Base-by-base conservation (phyloP, 1,139 yeast species). In the Zygoascus hellenicus region DNA sequence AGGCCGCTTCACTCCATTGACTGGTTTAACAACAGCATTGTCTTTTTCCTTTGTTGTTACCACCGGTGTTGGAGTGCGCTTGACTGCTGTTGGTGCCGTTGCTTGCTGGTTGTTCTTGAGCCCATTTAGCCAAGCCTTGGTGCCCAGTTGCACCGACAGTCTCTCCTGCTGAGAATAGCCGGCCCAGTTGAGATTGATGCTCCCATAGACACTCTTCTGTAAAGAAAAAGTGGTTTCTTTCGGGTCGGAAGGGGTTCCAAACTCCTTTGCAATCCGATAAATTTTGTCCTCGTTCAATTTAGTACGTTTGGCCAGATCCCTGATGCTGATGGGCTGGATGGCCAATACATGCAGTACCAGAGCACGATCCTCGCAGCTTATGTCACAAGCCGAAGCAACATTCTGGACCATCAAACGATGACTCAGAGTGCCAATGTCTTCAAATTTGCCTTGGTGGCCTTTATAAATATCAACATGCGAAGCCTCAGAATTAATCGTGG, bases 381-480 rank as follows among this genome's bases (percentile, higher is more conserved):
- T 14, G 37, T 36, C 37, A 9, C 42, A 28, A 17, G 16, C 19
- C 31, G 41, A 9, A 14, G 46, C 36, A 13, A 36, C 28, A 31
- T 29, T 43, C 16, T 37, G 38, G n/a, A 43, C 42, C 41, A 35
- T 16, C 15, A 43, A 29, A n/a, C 46, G 40, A 26, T 43, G 46
- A 13, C 37, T 36, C 16, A 43, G 22, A 6, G 42, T 36, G 31
- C 46, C 46, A 17, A 37, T 22, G 14, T 36, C 41, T 19, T n/a
- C 26, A 7, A 43, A 37, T 11, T 29, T 26, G 29, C 26, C 19
- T 9, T 17, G 22, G 13, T 36, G 40, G 37, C 46, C 46, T 33
- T 16, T 26, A 32, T 47, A 47, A 10, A 43, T 26, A 37, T 47
- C 50, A 17, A 47, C 47, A 36, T 44, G 47, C 14, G 50, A 47